Evolutionary conservation across 1,284 basidiomycete species (phyloP), one percentile per base, ranked within the genome.

Genomic region (Ustilago cynodontis): DNA sequence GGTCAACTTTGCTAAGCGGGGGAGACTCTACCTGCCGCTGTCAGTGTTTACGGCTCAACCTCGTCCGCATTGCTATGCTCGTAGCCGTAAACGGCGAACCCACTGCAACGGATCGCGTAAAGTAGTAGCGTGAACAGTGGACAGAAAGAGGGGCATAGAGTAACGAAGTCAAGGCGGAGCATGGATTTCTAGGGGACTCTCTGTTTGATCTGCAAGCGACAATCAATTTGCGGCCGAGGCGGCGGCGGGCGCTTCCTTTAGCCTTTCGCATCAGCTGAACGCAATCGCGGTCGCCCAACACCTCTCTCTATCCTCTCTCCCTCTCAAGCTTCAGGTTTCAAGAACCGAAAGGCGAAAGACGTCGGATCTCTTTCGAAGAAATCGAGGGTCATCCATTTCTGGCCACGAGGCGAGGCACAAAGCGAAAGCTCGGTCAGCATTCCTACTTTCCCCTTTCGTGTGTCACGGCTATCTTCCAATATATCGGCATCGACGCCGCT

Each of bases 121-220:
- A 54, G 31, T 54, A 39, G 33, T 3, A 20, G 14, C 52, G 35
- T 35, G 52, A 26, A 35, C 22, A 10, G 3, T 49, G 47, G 31
- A n/a, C 52, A 54, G 16, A 33, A n/a, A 33, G 20, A 31, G 22
- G 20, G 29, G 33, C 1, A 22, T 2, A 54, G 37, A 18, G 24
- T 8, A 20, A 16, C 37, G 22, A 13, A 24, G 22, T 24, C 28
- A 5, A 8, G 14, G 43, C 55, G 39, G 43, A 47, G 28, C 37
- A 45, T 45, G 26, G 47, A 54, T 22, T 61, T 61, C 41, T 41
- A 61, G 59, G 59, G 59, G 29, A 54, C 59, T 16, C 4, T 18
- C 37, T 61, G 59, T 54, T 54, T 61, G 59, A 60, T 53, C 59
- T 49, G 47, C 57, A 50, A 59, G 57, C 20, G 41, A 35, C 26